These are phyloP conservation scores for Penicillium waksmanii DNA, from an alignment of 495 filamentous ascomycete species.

Conservation along the genomic window DNA sequence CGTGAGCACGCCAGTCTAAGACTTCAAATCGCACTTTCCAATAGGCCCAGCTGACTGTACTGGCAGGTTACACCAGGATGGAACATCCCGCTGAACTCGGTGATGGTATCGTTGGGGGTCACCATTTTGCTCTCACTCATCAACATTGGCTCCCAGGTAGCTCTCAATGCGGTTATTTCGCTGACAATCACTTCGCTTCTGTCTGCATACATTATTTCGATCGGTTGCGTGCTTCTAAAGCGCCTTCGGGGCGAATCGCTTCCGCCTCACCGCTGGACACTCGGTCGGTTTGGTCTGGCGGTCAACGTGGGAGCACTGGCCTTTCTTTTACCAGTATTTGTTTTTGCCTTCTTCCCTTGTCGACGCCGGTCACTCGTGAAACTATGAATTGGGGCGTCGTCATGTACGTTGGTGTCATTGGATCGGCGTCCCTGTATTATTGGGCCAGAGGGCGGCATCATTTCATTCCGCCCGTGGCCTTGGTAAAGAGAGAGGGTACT, in stretches of 20 bases:
- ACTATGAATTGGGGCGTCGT: conserved; percentile 56
- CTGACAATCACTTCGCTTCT: conserved; percentile 45
- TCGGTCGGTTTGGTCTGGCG: conserved; percentile 52
- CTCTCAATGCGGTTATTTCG: conserved; percentile 52
- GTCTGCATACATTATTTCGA: conserved; percentile 56
- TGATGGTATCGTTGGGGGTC: conserved; percentile 48
- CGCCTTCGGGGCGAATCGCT: conserved; percentile 46
- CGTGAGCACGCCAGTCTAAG: conserved; percentile 33
- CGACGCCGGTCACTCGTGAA: conserved; percentile 39
- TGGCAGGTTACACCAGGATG: conserved; percentile 50
- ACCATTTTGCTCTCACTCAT: conserved; percentile 55
- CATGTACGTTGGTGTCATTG: conserved; percentile 50
- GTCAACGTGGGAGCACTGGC: conserved; percentile 48
- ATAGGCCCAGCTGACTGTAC: conserved; percentile 8
- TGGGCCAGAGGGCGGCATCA: conserved; percentile 40
- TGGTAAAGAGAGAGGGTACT: conserved; percentile 43
- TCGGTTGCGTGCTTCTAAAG: conserved; percentile 51
- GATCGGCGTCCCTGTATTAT: conserved; percentile 52
- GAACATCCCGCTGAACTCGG: conserved; percentile 57
- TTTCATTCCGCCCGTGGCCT: conserved; percentile 50
- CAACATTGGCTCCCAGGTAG: conserved; percentile 55
- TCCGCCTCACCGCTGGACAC: conserved; percentile 49
- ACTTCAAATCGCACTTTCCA: background rate
- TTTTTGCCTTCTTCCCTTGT: conserved; percentile 57
- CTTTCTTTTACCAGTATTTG: conserved; percentile 51